Conservation (phyloP, 2,329 filamentous ascomycete genomes). For the Ascosphaera aggregata region DNA sequence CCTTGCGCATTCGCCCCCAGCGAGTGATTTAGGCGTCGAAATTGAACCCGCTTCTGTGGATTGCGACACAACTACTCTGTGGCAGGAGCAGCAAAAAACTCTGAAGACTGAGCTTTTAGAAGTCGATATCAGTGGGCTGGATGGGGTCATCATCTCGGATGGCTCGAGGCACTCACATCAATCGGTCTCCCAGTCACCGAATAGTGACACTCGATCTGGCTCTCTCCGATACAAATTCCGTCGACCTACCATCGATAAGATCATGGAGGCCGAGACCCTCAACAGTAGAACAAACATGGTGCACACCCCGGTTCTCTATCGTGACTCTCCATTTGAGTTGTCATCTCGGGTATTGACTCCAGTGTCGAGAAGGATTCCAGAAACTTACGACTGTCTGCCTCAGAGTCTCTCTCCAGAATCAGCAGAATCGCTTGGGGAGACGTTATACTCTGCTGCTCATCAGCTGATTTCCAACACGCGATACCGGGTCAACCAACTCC, state of each 20-base stretch:
- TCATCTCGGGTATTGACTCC: neutral
- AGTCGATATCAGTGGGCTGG: neutral
- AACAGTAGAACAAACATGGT: neutral
- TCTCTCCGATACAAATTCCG: neutral
- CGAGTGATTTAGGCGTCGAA: neutral
- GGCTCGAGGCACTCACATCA: neutral
- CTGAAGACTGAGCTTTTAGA: neutral
- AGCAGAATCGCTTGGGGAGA: neutral
- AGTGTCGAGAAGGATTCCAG: neutral
- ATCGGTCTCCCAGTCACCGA: neutral
- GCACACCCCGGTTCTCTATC: neutral
- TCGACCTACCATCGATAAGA: neutral
- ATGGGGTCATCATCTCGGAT: neutral
- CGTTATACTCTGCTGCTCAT: neutral
- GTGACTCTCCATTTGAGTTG: neutral
- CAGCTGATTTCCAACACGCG: neutral
- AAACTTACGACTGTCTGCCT: neutral
- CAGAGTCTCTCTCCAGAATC: neutral
- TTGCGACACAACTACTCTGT: neutral
- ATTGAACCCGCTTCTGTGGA: neutral
- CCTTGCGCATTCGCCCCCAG: neutral
- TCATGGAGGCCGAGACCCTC: neutral
- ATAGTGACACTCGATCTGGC: neutral
- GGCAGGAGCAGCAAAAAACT: neutral
- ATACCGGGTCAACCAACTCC: neutral